Conservation (phyloP, 1,139 yeast genomes). For the Pichia sp. region DNA sequence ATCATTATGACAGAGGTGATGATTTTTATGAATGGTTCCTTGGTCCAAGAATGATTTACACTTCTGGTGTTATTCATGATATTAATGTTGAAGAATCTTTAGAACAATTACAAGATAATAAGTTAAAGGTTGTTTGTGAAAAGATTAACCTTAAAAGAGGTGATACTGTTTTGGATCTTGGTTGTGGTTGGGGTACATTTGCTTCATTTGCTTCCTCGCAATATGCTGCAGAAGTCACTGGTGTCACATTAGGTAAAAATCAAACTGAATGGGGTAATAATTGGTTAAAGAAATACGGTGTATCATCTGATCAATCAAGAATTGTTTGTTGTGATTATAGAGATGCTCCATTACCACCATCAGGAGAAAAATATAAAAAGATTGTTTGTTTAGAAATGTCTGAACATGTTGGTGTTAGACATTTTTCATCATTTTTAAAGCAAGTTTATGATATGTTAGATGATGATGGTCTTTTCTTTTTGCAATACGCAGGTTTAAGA, state of each 20-base stretch:
- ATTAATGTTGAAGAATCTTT: constrained; percentile 66
- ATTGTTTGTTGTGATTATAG: constrained; percentile 85
- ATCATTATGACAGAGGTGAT: constrained; percentile 94
- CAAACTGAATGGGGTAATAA: constrained; percentile 88
- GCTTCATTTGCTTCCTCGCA: constrained; percentile 78
- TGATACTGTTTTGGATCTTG: constrained; percentile 74
- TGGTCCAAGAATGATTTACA: constrained; percentile 92
- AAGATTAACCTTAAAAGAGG: constrained; percentile 70
- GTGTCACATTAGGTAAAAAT: constrained; percentile 82
- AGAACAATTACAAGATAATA: constrained; percentile 87
- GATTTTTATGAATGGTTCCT: constrained; percentile 92
- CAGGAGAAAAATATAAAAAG: constrained; percentile 63
- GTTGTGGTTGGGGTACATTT: constrained; percentile 97
- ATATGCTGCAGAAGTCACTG: constrained; percentile 83
- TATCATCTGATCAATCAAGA: constrained; percentile 60
- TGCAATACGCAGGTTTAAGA: constrained; percentile 89
- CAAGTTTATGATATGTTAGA: constrained; percentile 85
- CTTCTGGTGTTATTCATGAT: constrained; percentile 79
- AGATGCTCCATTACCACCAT: constrained; percentile 69
- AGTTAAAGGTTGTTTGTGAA: constrained; percentile 80
- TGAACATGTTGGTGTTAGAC: constrained; percentile 92
- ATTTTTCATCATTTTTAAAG: constrained; percentile 64
- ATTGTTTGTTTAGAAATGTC: constrained; percentile 94
- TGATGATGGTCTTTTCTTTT: constrained; percentile 82
- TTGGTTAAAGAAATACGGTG: constrained; percentile 62